Percentiles rank a stretch among this genome's conserved stretches.
These are phyloP conservation scores for Aspergillus fischeri DNA, from an alignment of 2,329 filamentous ascomycete genomes.

Conservation along the genomic window DNA sequence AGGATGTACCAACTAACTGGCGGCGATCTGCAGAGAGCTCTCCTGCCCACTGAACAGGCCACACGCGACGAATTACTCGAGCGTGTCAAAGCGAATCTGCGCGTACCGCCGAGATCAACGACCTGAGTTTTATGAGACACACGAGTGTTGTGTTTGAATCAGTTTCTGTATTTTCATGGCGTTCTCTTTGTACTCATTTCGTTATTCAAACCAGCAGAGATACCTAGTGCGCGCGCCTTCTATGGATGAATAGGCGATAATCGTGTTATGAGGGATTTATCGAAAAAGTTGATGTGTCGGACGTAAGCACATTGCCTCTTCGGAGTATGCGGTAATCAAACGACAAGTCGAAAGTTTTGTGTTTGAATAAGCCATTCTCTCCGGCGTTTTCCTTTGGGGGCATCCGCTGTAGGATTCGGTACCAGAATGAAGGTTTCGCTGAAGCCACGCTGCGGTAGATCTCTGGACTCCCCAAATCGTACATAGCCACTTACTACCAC, in stretches of 20 bases:
- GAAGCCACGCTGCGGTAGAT: conserved; percentile 65
- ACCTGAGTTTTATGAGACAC: conserved; percentile 1
- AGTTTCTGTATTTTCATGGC: neutral
- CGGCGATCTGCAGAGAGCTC: conserved; percentile 51
- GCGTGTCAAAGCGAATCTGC: conserved; percentile 65
- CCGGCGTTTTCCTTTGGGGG: conserved; percentile 51
- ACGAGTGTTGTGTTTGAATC: neutral
- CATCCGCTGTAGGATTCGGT: conserved; percentile 56
- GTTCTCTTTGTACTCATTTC: neutral
- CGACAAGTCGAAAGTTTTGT: conserved; percentile 63
- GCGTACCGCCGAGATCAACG: conserved; percentile 34
- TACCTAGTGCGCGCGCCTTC: neutral
- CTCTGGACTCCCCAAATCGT: conserved; percentile 59
- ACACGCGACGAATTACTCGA: conserved; percentile 63
- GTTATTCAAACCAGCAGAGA: neutral
- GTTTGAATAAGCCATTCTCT: conserved; percentile 65
- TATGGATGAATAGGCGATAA: neutral
- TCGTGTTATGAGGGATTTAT: neutral
- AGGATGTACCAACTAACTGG: neutral
- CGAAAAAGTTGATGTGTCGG: neutral
- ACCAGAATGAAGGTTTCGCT: conserved; percentile 78
- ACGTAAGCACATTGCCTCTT: neutral
- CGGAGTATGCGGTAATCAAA: conserved; percentile 25
- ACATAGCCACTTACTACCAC: conserved; percentile 72
- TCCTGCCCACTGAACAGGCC: conserved; percentile 57